Conservation (phyloP, 2,329 filamentous ascomycete genomes). For the Teratosphaeria zuluensis region DNA sequence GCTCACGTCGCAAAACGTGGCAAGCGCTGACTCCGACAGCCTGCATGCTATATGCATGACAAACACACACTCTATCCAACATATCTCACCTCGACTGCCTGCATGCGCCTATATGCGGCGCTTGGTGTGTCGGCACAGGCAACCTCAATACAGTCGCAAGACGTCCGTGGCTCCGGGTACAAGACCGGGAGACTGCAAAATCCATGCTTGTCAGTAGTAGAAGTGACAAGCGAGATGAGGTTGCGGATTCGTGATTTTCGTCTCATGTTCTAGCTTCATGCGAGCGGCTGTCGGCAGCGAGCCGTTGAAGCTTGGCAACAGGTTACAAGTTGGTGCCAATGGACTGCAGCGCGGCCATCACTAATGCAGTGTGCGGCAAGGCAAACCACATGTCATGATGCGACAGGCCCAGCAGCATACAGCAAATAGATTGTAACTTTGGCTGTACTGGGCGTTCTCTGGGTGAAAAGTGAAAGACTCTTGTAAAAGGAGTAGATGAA, state of each 20-base stretch:
- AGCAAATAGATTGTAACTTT: too few relatives aligned
- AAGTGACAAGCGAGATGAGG: not conserved
- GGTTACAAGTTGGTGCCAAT: not conserved
- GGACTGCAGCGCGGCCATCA: not conserved
- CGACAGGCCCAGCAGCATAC: too few relatives aligned
- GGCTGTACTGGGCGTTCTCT: not conserved
- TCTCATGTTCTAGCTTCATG: not conserved
- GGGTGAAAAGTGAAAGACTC: too few relatives aligned
- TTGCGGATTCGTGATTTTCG: not conserved
- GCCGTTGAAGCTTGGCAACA: not conserved
- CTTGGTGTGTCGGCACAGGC: too few relatives aligned
- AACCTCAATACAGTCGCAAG: not conserved
- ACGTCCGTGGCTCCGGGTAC: not conserved
- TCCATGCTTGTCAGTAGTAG: not conserved
- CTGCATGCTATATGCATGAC: not conserved
- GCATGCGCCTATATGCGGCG: too few relatives aligned
- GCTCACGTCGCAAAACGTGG: not conserved
- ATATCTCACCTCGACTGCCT: too few relatives aligned
- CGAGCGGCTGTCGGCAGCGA: not conserved
- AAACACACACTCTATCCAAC: not conserved
- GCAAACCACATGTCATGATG: too few relatives aligned
- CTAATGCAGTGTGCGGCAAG: not conserved
- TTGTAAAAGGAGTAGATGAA: not conserved
- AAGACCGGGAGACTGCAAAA: not conserved
- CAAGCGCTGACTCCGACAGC: not conserved